Conservation (phyloP, 768 basidiomycete genomes). For the Dioszegia hungarica region DNA sequence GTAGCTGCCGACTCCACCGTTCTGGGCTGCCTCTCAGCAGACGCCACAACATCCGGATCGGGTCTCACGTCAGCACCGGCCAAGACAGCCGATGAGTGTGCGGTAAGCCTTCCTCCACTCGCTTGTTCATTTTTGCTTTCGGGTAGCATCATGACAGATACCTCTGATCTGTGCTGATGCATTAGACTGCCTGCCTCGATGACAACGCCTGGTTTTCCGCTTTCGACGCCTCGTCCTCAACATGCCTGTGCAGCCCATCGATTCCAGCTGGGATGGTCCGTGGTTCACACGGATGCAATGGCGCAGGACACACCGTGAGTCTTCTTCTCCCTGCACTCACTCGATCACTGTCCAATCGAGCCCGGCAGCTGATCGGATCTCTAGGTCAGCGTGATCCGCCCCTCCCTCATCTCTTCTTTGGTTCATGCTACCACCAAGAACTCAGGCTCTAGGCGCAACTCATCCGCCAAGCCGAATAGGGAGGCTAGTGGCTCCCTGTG, state of each 20-base stretch:
- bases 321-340: neutral
- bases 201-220: slow-evolving; percentile 3
- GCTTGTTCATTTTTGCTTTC: too few relatives aligned
- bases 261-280: slow-evolving; percentile 1
- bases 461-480: neutral
- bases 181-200: neutral
- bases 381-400: slow-evolving; percentile 3
- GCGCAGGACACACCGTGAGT: neutral
- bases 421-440: too few relatives aligned
- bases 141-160: neutral
- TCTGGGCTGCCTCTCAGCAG: neutral
- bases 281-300: neutral
- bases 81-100: slow-evolving; percentile 3
- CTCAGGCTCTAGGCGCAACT: neutral
- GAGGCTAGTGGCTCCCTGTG: neutral
- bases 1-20: neutral
- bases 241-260: neutral
- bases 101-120: neutral
- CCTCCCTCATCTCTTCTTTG: neutral
- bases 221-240: neutral
- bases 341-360: neutral
- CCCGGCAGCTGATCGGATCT: neutral
- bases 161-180: neutral
- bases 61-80: neutral
- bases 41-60: neutral